Conservation (phyloP, 345 rosid species). For the Alliaria petiolata region DNA sequence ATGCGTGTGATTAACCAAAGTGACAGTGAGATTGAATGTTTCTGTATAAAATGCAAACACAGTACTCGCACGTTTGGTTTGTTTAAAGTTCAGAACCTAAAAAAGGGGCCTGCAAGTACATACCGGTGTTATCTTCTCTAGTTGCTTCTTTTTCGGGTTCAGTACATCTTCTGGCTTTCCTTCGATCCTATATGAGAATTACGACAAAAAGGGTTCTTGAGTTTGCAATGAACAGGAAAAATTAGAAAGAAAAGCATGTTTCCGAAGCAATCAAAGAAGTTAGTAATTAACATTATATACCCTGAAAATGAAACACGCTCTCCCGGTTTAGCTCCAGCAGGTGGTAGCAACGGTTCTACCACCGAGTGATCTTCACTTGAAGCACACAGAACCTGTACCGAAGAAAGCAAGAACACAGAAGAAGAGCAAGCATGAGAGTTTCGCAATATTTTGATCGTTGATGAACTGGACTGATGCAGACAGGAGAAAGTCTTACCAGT, state of each 20-base stretch:
- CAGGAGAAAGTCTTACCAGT: slow-evolving; percentile 54
- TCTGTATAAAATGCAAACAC: not conserved
- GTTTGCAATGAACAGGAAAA: not conserved
- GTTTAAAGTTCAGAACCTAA: not conserved
- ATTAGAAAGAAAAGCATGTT: not conserved
- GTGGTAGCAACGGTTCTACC: slow-evolving; percentile 84
- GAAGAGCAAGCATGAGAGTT: not conserved
- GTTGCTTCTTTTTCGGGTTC: slow-evolving; percentile 94
- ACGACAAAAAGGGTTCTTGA: not conserved
- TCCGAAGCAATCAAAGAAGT: not conserved
- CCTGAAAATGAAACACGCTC: slow-evolving; percentile 71
- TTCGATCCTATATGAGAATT: slow-evolving; percentile 54
- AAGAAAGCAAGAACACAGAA: slow-evolving; percentile 9
- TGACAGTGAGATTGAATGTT: slow-evolving; percentile 4
- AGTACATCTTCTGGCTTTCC: slow-evolving; percentile 95
- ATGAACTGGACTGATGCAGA: not conserved
- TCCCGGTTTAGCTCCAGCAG: slow-evolving; percentile 76
- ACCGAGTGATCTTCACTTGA: slow-evolving; percentile 74
- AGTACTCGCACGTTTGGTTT: not conserved
- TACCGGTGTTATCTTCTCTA: slow-evolving; percentile 95
- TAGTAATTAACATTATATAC: slow-evolving; percentile 30
- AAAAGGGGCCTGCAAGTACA: not conserved
- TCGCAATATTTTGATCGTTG: not conserved
- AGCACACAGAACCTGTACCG: slow-evolving; percentile 81
- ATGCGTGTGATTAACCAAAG: not conserved